Percentiles rank a stretch among this genome's conserved stretches.
Conservation (phyloP, 1,284 basidiomycete species). For the Kalmanozyma brasiliensis region DNA sequence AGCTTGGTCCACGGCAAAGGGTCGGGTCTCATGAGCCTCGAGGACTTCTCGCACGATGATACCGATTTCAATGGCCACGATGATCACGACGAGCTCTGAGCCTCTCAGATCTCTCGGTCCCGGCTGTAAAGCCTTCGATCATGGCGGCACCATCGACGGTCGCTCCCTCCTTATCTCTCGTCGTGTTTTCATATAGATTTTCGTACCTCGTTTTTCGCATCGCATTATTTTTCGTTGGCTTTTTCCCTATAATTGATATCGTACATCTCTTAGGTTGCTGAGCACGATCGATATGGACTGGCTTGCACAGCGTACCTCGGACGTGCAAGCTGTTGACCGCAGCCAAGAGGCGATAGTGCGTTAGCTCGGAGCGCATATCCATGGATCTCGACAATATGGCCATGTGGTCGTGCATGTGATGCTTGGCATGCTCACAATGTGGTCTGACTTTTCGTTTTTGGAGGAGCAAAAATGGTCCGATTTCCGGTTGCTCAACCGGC, state of each 20-base stretch:
- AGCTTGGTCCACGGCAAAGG: constrained; percentile 32
- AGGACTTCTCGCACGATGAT: constrained; percentile 14
- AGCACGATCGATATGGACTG: too few relatives aligned
- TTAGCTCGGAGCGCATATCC: too few relatives aligned
- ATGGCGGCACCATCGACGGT: too few relatives aligned
- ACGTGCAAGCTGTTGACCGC: too few relatives aligned
- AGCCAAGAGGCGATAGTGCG: too few relatives aligned
- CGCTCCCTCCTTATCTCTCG: constrained; percentile 8
- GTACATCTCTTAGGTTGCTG: too few relatives aligned
- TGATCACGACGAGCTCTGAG: constrained; percentile 29
- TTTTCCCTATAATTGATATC: background rate
- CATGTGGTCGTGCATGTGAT: too few relatives aligned
- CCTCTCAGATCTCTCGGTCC: background rate
- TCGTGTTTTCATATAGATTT: constrained; percentile 1
- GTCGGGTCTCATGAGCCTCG: constrained; percentile 28
- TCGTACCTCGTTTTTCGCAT: constrained; percentile 5
- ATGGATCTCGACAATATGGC: too few relatives aligned
- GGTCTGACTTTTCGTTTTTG: constrained; percentile 9
- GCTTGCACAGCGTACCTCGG: too few relatives aligned
- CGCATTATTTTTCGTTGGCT: background rate
- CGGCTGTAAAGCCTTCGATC: too few relatives aligned
- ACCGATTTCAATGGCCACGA: constrained; percentile 6
- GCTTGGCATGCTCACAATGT: background rate
- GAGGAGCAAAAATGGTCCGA: constrained; percentile 8
- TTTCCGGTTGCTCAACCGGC: background rate